These are phyloP conservation scores for Termitomyces sp. DNA, from an alignment of 768 basidiomycete genomes.

Conservation along the genomic window DNA sequence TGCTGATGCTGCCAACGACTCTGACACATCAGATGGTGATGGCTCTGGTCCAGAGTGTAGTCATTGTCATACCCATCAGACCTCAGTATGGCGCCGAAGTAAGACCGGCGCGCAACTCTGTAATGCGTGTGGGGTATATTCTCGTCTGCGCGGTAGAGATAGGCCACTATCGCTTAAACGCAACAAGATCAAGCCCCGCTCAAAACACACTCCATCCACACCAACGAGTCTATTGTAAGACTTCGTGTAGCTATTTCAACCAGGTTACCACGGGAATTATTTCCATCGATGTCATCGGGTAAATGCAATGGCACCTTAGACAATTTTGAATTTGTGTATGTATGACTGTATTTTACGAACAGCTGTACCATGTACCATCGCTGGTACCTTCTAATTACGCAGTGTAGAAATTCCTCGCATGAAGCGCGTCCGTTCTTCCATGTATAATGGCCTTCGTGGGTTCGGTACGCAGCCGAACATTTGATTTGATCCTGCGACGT, in stretches of 20 bases:
- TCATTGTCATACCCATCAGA: conserved; percentile 43
- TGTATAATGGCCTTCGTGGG: neutral
- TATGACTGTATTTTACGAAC: neutral
- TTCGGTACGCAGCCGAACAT: conserved; percentile 1
- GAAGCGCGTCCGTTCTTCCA: neutral
- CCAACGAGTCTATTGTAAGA: neutral
- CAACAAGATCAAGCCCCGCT: conserved; percentile 43
- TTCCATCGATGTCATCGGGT: neutral
- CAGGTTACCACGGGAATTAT: neutral
- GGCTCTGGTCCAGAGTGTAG: conserved; percentile 40
- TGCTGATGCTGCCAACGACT: conserved; percentile 37
- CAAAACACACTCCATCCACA: conserved; percentile 30
- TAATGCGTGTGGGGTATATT: conserved; percentile 47
- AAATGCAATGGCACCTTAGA: neutral
- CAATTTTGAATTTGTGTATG: neutral
- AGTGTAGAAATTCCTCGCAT: conserved; percentile 4
- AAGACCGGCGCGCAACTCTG: conserved; percentile 45
- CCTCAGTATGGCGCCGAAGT: conserved; percentile 45
- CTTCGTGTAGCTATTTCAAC: neutral
- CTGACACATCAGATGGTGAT: conserved; percentile 33
- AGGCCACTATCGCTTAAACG: conserved; percentile 38
- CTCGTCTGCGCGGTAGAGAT: conserved; percentile 39
- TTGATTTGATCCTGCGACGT: conserved; percentile 2
- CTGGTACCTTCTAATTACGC: neutral
- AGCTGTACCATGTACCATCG: neutral